Percentiles rank a stretch among this genome's conserved stretches.
These are phyloP conservation scores for Stephanodiscus minutulus DNA, from an alignment of 108 stramenopile species.

Conservation along the genomic window DNA sequence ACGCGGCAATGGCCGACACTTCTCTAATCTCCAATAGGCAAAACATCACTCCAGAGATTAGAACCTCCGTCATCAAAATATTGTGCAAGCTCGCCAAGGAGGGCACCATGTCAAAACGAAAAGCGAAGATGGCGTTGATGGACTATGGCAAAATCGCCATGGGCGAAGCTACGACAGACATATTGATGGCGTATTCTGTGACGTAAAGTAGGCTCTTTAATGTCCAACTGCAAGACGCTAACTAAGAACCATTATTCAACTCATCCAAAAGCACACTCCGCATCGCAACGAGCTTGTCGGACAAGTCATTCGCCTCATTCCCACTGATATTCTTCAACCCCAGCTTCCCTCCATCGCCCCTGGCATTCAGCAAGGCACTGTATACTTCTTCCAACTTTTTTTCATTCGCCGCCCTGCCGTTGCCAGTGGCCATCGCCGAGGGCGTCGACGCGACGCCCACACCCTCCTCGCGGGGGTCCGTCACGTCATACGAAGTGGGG, in stretches of 20 bases:
- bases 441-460: constrained; percentile 5
- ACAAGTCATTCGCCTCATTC: constrained; percentile 58
- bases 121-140: too few species aligned
- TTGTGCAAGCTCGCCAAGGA: too few species aligned
- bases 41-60: too few species aligned
- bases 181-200: neutral
- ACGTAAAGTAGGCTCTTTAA: neutral
- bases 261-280: constrained; percentile 74
- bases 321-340: constrained; percentile 65
- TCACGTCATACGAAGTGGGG: constrained; percentile 41
- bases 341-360: constrained; percentile 69
- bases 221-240: neutral
- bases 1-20: too few species aligned
- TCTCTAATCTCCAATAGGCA: too few species aligned
- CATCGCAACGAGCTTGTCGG: constrained; percentile 61
- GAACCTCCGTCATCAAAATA: too few species aligned
- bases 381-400: constrained; percentile 57
- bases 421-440: neutral
- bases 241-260: constrained; percentile 34
- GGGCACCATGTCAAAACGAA: too few species aligned
- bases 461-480: constrained; percentile 30
- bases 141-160: too few species aligned
- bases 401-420: constrained; percentile 34
- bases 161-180: too few species aligned
- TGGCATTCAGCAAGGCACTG: constrained; percentile 53